These are phyloP conservation scores for Cetraspora pellucida DNA, from an alignment of 192 early-diverging fungal genomes.

Conservation along the genomic window DNA sequence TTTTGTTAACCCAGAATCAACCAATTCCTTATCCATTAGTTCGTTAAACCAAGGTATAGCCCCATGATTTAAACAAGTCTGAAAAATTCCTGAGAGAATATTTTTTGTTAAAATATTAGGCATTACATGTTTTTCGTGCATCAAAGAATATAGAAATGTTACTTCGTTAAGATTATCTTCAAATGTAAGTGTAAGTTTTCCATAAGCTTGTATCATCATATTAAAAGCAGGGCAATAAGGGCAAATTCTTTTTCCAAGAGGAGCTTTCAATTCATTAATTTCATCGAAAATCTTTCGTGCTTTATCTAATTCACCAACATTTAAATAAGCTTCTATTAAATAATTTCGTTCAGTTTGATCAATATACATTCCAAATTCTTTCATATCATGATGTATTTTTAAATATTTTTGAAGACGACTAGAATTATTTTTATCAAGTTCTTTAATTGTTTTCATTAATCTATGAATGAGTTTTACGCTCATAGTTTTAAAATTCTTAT, in stretches of 20 bases:
- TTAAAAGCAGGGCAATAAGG: not conserved
- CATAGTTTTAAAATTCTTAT: not conserved
- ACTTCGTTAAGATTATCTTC: conserved; percentile 55
- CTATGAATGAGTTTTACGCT: not conserved
- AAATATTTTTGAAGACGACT: not conserved
- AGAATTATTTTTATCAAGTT: not conserved
- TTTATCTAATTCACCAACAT: not conserved
- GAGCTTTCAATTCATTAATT: not conserved
- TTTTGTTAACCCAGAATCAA: conserved; percentile 35
- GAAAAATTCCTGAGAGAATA: conserved; percentile 36
- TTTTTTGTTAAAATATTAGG: conserved; percentile 52
- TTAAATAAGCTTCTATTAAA: conserved; percentile 26
- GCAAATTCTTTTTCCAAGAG: not conserved
- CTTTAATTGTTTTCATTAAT: not conserved
- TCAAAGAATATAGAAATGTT: conserved; percentile 61
- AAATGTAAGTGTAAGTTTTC: not conserved
- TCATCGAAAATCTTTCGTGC: conserved; percentile 17
- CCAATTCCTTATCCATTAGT: conserved; percentile 35
- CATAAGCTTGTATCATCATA: conserved; percentile 30
- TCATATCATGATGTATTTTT: conserved; percentile 11
- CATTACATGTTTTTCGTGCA: conserved; percentile 56
- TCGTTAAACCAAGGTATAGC: conserved; percentile 38
- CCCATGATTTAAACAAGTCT: conserved; percentile 17
- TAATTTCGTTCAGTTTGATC: not conserved
- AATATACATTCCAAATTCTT: not conserved